Conservation (phyloP, 768 basidiomycete species). For the Macrolepiota fuliginosa region DNA sequence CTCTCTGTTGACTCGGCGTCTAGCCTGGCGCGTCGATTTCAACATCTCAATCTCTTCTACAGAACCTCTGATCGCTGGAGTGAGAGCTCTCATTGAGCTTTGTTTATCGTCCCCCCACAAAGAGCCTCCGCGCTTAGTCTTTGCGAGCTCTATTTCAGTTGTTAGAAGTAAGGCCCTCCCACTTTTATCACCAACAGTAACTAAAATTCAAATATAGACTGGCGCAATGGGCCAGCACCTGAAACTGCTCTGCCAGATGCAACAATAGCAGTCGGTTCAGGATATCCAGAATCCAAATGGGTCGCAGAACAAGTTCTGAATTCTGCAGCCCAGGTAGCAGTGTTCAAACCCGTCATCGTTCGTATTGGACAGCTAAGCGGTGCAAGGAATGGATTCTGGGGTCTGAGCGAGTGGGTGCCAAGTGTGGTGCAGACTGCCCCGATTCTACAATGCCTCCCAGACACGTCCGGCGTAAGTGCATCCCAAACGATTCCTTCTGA, state of each 20-base stretch:
- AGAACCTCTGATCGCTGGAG: conserved; percentile 38
- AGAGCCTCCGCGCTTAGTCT: conserved; percentile 33
- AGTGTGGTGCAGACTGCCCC: conserved; percentile 30
- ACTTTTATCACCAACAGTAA: background rate
- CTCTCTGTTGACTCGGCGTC: background rate
- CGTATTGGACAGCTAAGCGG: conserved; percentile 45
- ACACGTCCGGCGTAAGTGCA: conserved; percentile 25
- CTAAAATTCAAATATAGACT: conserved; percentile 2
- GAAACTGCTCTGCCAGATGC: conserved; percentile 25
- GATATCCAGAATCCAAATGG: conserved; percentile 42
- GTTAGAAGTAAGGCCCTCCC: conserved; percentile 18
- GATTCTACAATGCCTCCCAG: conserved; percentile 30
- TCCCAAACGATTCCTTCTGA: background rate
- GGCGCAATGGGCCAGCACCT: conserved; percentile 16
- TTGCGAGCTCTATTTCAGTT: conserved; percentile 32
- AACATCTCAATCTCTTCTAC: conserved; percentile 41
- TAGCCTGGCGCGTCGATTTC: conserved; percentile 48
- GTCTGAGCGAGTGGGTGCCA: conserved; percentile 42
- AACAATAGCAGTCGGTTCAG: conserved; percentile 26
- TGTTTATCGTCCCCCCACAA: conserved; percentile 26
- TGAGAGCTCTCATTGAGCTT: conserved; percentile 38
- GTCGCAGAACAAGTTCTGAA: conserved; percentile 34
- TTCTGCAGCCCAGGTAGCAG: conserved; percentile 24
- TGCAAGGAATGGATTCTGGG: conserved; percentile 42
- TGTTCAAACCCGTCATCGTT: conserved; percentile 29